Conservation (phyloP, 2,329 filamentous ascomycete genomes). For the Arthrobotrys iridis region DNA sequence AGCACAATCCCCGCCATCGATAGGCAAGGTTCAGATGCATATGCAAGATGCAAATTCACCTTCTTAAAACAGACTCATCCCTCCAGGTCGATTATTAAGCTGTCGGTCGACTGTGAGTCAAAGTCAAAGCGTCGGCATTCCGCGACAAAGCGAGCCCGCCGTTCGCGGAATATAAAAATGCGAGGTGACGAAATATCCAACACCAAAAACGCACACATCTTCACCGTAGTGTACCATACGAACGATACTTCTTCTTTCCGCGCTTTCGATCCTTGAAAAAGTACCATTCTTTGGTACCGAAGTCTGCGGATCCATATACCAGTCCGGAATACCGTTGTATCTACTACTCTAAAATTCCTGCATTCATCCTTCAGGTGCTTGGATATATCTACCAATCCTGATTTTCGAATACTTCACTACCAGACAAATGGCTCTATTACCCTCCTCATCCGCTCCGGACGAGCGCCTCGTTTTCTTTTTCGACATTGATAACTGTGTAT, state of each 20-base stretch:
- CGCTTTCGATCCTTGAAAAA: too few relatives aligned
- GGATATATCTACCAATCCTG: too few relatives aligned
- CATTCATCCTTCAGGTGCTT: too few relatives aligned
- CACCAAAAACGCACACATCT: constrained; percentile 23
- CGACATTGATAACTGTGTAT: constrained; percentile 95
- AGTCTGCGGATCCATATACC: too few relatives aligned
- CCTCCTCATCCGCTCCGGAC: constrained; percentile 57
- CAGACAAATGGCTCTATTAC: constrained; percentile 15
- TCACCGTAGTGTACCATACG: too few relatives aligned
- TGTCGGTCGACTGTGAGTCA: constrained; percentile 29
- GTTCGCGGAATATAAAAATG: constrained; percentile 41
- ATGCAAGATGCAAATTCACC: constrained; percentile 14
- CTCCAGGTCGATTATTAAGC: constrained; percentile 35
- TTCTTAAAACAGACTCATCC: constrained; percentile 3
- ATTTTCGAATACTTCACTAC: neutral
- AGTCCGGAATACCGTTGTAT: too few relatives aligned
- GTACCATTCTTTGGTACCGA: too few relatives aligned
- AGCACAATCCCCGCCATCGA: constrained; percentile 3
- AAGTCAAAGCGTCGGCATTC: constrained; percentile 26
- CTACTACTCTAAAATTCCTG: too few relatives aligned
- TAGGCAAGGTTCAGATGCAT: neutral
- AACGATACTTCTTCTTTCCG: neutral
- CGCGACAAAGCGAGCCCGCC: constrained; percentile 45
- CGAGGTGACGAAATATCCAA: constrained; percentile 46
- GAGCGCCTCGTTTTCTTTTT: constrained; percentile 74